Base-by-base conservation (phyloP, 2,329 filamentous ascomycete genomes). In the Mycogone perniciosa region DNA sequence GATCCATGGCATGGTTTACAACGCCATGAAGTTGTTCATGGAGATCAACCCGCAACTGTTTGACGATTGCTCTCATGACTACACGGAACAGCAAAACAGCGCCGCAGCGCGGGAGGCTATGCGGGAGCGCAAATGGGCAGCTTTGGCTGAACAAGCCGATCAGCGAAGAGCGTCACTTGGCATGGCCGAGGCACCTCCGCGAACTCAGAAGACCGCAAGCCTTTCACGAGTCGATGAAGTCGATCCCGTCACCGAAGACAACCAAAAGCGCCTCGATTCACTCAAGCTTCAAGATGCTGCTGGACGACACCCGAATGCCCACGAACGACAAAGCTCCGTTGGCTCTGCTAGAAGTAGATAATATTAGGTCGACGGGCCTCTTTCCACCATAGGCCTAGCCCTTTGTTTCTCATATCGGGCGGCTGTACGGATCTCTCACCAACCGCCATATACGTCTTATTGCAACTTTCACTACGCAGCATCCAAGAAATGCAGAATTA, bases 1-100 rank as follows among this genome's bases (percentile, higher is more conserved):
- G 6, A 99, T 99, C 59, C 93, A 99, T 65, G 93, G 93, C 67
- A 97, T 99, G 92, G 93, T 99, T 8, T 97, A 97, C 70, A 99
- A 97, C 64, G 93, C 93, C 51, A 97, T 99, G 93, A 99, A 99
- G 69, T 81, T 99, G 35, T 99, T 99, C 71, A 99, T 99, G 93
- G 93, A 99, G 69, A 96, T 99, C 64, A 97, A 97, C 68, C 93
- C 93, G 7, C 91, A 96, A 68, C 81, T 99, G 26, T 99, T 99
- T 62, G 93, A 99, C 61, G 93, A 99, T 66, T 99, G 93, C 72
- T 96, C 93, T 34, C 92, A 96, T 64, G 91, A 97, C 57, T 99
- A 99, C 71, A 95, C 91, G 5, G 92, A 97, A 68, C 86, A 93
- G 62, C 92, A 97, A 71, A 95, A 95, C 70, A 93, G 82, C 56